Evolutionary conservation across 1,139 yeast species (phyloP).

Genomic region (Yamadazyma songkhlaensis): DNA sequence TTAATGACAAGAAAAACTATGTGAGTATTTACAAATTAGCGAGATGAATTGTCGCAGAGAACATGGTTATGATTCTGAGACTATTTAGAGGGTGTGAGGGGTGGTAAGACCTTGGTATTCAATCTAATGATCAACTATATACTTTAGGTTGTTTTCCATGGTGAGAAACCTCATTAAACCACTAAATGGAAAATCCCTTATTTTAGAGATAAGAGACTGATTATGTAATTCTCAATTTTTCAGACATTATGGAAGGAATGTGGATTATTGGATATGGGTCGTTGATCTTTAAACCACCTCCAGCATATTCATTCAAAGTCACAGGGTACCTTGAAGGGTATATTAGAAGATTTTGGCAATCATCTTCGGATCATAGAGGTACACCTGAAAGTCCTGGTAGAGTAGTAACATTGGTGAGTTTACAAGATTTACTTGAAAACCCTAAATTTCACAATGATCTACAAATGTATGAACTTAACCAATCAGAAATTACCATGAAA

Average conservation of each 20-base stretch:
- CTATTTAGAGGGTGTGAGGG: background rate
- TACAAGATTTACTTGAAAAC: conserved; percentile 47
- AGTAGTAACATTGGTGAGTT: conserved; percentile 74
- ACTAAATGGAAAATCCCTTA: background rate
- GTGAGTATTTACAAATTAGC: background rate
- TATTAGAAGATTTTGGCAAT: conserved; percentile 87
- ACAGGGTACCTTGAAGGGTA: conserved; percentile 78
- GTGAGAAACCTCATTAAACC: too few species aligned
- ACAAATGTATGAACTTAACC: conserved; percentile 33
- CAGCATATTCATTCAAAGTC: conserved; percentile 55
- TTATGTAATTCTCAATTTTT: background rate
- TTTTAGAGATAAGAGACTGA: background rate
- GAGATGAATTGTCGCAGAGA: too few species aligned
- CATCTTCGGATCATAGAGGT: conserved; percentile 87
- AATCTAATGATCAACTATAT: too few species aligned
- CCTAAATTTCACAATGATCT: conserved; percentile 46
- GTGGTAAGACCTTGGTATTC: too few species aligned
- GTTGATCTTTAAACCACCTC: conserved; percentile 88
- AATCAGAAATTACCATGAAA: conserved; percentile 7
- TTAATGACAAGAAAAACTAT: conserved; percentile 2
- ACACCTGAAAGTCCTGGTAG: conserved; percentile 83
- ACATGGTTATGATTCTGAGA: background rate
- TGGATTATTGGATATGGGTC: conserved; percentile 96
- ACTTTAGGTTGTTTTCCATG: too few species aligned
- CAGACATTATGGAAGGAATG: conserved; percentile 26